Evolutionary conservation across 1,284 basidiomycete species (phyloP).

Genomic region (Microbotryum saponariae): DNA sequence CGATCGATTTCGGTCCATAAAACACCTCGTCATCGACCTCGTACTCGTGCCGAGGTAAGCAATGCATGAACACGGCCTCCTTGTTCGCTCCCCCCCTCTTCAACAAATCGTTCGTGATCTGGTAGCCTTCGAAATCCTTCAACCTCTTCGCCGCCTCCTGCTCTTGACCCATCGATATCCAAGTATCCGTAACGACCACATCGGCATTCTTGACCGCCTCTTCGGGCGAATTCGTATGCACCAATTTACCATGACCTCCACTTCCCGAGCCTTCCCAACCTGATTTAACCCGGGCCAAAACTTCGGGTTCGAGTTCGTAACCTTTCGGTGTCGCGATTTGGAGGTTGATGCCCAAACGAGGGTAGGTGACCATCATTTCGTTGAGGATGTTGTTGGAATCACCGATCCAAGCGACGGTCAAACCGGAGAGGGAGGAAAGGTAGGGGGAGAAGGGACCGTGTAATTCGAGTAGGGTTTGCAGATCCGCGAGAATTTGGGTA

Average conservation of each 20-base stretch:
- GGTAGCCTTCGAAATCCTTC: slow-evolving; percentile 82
- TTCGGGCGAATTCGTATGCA: slow-evolving; percentile 67
- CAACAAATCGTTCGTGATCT: slow-evolving; percentile 67
- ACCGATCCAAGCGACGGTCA: slow-evolving; percentile 88
- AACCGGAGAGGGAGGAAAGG: slow-evolving; percentile 41
- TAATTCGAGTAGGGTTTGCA: slow-evolving; percentile 77
- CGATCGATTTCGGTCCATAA: slow-evolving; percentile 45
- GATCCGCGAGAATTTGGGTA: slow-evolving; percentile 87
- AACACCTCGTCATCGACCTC: slow-evolving; percentile 90
- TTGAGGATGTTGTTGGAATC: slow-evolving; percentile 95
- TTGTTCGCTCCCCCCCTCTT: slow-evolving; percentile 40
- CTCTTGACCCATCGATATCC: slow-evolving; percentile 99
- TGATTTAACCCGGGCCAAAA: slow-evolving; percentile 64
- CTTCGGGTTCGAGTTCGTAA: slow-evolving; percentile 68
- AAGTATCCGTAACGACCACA: slow-evolving; percentile 91
- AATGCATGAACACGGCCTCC: slow-evolving; percentile 78
- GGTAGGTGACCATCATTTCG: slow-evolving; percentile 92
- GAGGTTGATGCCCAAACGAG: slow-evolving; percentile 79
- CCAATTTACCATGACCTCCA: slow-evolving; percentile 49
- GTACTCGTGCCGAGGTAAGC: slow-evolving; percentile 81
- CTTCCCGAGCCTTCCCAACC: slow-evolving; percentile 35
- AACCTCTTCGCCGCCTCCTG: slow-evolving; percentile 83
- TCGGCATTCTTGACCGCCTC: slow-evolving; percentile 86
- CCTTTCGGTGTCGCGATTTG: slow-evolving; percentile 71
- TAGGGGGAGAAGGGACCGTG: slow-evolving; percentile 37